phyloP scores from a whole-genome alignment of 345 rosid species.

The Salix arbutifolia region DNA sequence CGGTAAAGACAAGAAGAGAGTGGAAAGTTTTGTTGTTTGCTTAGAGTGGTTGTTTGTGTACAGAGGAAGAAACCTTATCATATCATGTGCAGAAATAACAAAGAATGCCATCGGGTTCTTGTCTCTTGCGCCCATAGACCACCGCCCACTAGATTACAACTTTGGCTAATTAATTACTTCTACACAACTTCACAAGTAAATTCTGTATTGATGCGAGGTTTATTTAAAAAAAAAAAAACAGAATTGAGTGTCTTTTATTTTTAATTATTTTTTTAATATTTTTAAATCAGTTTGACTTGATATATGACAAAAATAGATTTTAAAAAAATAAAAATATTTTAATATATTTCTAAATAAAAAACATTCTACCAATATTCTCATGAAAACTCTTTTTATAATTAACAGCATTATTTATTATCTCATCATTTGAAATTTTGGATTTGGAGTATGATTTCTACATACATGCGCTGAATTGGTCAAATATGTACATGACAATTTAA shows the following conservation, averaged over 20 bases:
- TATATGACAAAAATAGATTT: too few species aligned
- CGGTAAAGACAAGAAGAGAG: background rate
- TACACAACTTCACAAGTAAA: background rate
- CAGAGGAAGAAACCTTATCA: slow-evolving; percentile 4
- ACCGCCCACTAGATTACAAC: background rate
- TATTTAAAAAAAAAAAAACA: too few species aligned
- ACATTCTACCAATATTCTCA: too few species aligned
- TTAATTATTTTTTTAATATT: too few species aligned
- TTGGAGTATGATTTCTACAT: background rate
- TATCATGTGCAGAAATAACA: background rate
- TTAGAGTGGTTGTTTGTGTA: background rate
- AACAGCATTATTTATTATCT: background rate
- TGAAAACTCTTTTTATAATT: too few species aligned
- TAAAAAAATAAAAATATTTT: too few species aligned
- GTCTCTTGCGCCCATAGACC: background rate
- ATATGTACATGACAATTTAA: background rate
- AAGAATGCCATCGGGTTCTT: background rate
- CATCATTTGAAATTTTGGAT: background rate
- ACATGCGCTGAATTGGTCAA: background rate
- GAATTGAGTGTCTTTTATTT: too few species aligned
- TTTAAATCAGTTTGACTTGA: too few species aligned
- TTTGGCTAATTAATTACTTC: background rate
- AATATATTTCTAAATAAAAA: too few species aligned
- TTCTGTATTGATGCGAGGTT: too few species aligned
- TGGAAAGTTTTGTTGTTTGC: background rate